Evolutionary conservation across 306 rosid species (phyloP).

Genomic region (Medicago lupulina): DNA sequence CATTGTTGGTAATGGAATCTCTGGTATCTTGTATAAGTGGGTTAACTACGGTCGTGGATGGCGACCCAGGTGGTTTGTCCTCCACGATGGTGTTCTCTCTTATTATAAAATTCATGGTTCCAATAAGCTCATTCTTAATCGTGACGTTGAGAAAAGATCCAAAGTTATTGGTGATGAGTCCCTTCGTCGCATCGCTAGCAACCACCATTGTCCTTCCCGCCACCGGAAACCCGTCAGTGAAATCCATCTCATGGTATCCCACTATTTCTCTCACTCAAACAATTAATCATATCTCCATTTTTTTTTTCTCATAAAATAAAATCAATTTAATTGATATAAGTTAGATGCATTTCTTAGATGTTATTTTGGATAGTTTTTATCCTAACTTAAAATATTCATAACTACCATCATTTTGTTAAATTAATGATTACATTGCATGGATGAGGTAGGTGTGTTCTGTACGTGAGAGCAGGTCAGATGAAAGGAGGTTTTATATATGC

Average conservation of each 20-base stretch:
- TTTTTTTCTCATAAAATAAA: too few species aligned
- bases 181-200: conserved; percentile 40
- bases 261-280: not conserved
- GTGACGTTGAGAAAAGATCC: conserved; percentile 43
- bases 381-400: too few species aligned
- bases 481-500: conserved; percentile 49
- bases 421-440: not conserved
- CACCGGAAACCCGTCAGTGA: conserved; percentile 50
- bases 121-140: conserved; percentile 45
- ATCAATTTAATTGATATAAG: too few species aligned
- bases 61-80: conserved; percentile 61
- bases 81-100: conserved; percentile 59
- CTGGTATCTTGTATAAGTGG: conserved; percentile 58
- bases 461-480: conserved; percentile 51
- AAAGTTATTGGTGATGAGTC: conserved; percentile 55
- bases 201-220: conserved; percentile 40
- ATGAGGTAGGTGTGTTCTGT: conserved; percentile 53
- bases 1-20: conserved; percentile 55
- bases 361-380: too few species aligned
- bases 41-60: conserved; percentile 63
- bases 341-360: too few species aligned
- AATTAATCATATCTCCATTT: too few species aligned
- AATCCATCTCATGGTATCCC: conserved; percentile 55
- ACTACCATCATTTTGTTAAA: too few species aligned
- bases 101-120: conserved; percentile 59